A percentile compares a stretch with the other conserved stretches of the same genome.
phyloP scores from a whole-genome alignment of 768 basidiomycete species.

The Coprinopsis marcescibilis region DNA sequence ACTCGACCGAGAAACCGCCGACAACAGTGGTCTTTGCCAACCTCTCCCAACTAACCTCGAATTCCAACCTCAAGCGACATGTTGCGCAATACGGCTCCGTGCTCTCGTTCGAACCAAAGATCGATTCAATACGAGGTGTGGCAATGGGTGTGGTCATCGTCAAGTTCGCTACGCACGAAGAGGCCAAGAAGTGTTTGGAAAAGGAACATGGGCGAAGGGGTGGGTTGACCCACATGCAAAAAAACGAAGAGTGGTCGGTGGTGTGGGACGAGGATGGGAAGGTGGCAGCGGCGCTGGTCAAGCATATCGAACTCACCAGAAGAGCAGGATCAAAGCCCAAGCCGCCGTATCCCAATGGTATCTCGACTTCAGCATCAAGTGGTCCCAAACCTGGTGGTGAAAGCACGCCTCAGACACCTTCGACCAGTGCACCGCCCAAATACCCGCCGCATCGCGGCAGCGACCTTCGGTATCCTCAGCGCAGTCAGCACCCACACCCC shows the following conservation, averaged over 20 bases:
- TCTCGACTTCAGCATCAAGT: neutral
- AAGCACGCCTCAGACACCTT: slow-evolving; percentile 1
- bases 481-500: too few relatives aligned
- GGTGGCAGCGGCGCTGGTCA: slow-evolving; percentile 47
- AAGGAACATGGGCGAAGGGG: slow-evolving; percentile 62
- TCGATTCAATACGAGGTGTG: slow-evolving; percentile 74
- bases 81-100: slow-evolving; percentile 61
- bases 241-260: slow-evolving; percentile 60
- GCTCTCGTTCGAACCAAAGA: slow-evolving; percentile 65
- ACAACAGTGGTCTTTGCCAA: slow-evolving; percentile 66
- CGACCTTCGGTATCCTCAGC: too few relatives aligned
- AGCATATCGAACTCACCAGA: too few relatives aligned
- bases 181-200: slow-evolving; percentile 62
- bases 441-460: neutral
- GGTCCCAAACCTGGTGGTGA: slow-evolving; percentile 6
- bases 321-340: neutral
- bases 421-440: neutral
- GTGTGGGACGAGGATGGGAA: slow-evolving; percentile 72
- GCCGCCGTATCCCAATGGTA: neutral
- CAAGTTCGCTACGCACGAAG: slow-evolving; percentile 56
- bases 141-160: slow-evolving; percentile 80
- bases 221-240: slow-evolving; percentile 29
- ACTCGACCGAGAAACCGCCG: slow-evolving; percentile 70
- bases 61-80: slow-evolving; percentile 56
- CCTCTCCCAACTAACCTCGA: slow-evolving; percentile 67